Base-by-base conservation (phyloP, 2,329 filamentous ascomycete species). In the Colletotrichum eleusines region DNA sequence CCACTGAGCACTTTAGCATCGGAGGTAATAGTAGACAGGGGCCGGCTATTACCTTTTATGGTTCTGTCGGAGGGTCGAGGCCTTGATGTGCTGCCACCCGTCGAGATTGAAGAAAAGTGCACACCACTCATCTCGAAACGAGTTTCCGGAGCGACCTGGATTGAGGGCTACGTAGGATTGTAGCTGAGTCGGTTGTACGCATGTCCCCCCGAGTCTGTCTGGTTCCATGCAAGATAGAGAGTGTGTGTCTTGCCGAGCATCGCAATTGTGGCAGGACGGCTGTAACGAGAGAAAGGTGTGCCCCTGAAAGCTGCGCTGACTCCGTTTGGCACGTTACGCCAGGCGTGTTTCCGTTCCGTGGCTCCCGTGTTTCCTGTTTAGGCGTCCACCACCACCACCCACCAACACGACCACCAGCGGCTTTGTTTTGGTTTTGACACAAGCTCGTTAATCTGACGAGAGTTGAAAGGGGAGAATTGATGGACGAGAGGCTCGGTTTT, bases 291-390 rank as follows among this genome's bases (percentile, higher is more conserved):
- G n/a, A 65, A 65, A 44, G 61, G 44, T 40, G 18, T 40, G 48
- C 46, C 53, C 66, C 44, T 51, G 66, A 44, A 54, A 54, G 51
- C 16, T 26, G 33, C 48, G 28, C 18, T 38, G 60, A 33, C 51
- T 42, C 61, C 66, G 40, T 54, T 33, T 63, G 28, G 38, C 38
- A 55, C 23, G 38, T 20, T 54, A 40, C 31, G 40, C 31, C 58
- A 57, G 35, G 35, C 58, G 58, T 57, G 65, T 50, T 63, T 63
- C 65, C 50, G 42, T 53, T 57, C 66, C 42, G 61, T 53, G 35
- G 53, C 53, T 53, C 53, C 61, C 61, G 53, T 54, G 66, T 65
- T 64, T 69, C 66, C 66, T 65, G 11, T 65, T 46, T 38, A 40
- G 44, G 31, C 7, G 3, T n/a, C n/a, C n/a, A n/a, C 1, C 44